phyloP scores from a whole-genome alignment of 23 red algal species.

The Gracilaria caudata region DNA sequence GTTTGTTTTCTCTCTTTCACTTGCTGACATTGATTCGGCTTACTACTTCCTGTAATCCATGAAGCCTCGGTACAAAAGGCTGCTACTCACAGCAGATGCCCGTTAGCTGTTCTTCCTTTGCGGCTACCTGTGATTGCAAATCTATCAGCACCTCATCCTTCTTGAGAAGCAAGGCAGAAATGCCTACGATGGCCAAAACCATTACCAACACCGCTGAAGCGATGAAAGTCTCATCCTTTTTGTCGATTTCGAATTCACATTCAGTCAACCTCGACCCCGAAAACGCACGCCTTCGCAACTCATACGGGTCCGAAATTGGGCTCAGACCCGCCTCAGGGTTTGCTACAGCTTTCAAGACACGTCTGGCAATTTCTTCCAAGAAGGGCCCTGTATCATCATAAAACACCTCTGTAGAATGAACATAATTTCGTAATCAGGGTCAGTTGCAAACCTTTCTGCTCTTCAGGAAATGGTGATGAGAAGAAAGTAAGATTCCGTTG shows the following conservation, averaged over 20 bases:
- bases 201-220: background rate
- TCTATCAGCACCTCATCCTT: no score
- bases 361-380: background rate
- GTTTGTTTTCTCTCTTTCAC: no score
- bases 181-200: background rate
- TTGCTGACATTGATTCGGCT: no score
- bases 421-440: background rate
- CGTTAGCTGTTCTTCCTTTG: no score
- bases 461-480: background rate
- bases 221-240: background rate
- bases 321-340: background rate
- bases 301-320: background rate
- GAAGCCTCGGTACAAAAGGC: no score
- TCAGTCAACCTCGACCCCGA: background rate
- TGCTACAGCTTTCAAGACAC: background rate
- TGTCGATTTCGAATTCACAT: background rate
- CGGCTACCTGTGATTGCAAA: no score
- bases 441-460: background rate
- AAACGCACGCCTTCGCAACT: background rate
- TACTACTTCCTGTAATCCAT: no score
- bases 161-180: background rate
- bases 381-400: background rate
- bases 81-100: no score
- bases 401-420: background rate
- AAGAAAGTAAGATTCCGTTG: background rate